Base-by-base conservation (phyloP, 345 rosid species). In the Cardamine resedifolia region DNA sequence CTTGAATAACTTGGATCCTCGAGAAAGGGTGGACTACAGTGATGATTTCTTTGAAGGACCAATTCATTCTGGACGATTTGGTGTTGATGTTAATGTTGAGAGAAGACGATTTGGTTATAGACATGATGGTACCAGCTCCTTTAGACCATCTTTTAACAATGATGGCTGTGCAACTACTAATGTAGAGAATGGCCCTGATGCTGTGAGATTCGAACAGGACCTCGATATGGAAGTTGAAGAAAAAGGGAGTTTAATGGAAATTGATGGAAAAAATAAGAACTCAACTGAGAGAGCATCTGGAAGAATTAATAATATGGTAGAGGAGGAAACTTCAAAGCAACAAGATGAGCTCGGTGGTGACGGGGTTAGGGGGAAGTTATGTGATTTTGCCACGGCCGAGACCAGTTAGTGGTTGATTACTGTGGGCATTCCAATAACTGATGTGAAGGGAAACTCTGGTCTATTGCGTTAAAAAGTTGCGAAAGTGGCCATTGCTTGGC, bases 21-120 rank as follows among this genome's bases (percentile, higher is more conserved):
- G 88, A 74, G 98, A 86, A 65, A 82, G 90, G 73, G 72, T 80
- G 2, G 83, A 77, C 6, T 69, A 69, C 52, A 38, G 64, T 44
- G 90, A 86, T 43, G 86, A 83, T 58, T 88, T 79, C 73, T 84
- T 83, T 73, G 84, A 83, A 10, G 85, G 87, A 56, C 88, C 83
- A 12, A 44, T 75, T 80, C 83, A 80, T 67, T 74, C 93, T 81
- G 83, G 84, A 31, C 81, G 88, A 59, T 90, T 86, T 78, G 85
- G 82, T 68, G 79, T 64, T 67, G 91, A 86, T 71, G 88, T 79
- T 64, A 76, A 82, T 78, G 69, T 61, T 33, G 90, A 85, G 67
- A 86, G 95, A 66, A 86, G 92, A 75, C 82, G 89, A 73, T 80
- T 83, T 73, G 84, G 80, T 51, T 93, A 83, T 77, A 87, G 90